Conservation (phyloP, 805 yeast species). For the Sugiyamaella qingdaonensis region DNA sequence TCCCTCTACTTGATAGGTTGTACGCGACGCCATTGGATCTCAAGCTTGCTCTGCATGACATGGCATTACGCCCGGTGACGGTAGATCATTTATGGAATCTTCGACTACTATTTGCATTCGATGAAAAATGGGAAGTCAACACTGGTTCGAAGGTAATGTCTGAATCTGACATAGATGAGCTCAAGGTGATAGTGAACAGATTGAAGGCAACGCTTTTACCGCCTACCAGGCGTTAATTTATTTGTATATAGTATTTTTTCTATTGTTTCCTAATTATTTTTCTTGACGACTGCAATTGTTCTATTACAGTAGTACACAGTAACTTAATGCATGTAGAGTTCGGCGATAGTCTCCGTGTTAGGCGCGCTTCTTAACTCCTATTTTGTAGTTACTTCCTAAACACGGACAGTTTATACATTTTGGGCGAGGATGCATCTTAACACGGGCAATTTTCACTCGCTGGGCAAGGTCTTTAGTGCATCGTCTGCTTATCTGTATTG, state of each 20-base stretch:
- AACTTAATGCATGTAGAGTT: no score
- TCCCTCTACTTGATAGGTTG: background rate
- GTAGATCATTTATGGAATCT: constrained; percentile 62
- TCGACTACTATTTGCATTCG: constrained; percentile 55
- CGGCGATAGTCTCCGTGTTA: no score
- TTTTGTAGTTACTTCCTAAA: no score
- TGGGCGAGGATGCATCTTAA: no score
- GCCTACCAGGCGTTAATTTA: background rate
- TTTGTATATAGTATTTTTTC: background rate
- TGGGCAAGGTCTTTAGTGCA: no score
- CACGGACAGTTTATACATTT: no score
- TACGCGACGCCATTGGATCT: constrained; percentile 41
- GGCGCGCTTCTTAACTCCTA: no score
- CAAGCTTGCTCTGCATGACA: constrained; percentile 46
- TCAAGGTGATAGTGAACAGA: constrained; percentile 10
- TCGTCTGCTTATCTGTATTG: no score
- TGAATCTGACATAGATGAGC: constrained; percentile 13
- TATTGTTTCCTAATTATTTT: no score
- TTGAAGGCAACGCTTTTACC: background rate
- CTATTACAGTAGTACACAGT: no score
- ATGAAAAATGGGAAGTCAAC: constrained; percentile 36
- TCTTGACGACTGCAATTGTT: background rate
- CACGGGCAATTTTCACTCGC: no score
- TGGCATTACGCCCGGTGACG: constrained; percentile 40
- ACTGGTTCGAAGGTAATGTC: background rate